A percentile compares a stretch with the other conserved stretches of the same genome.
These are phyloP conservation scores for Pigoraptor vietnamica DNA, from an alignment of 78 protist genomes.

Conservation along the genomic window DNA sequence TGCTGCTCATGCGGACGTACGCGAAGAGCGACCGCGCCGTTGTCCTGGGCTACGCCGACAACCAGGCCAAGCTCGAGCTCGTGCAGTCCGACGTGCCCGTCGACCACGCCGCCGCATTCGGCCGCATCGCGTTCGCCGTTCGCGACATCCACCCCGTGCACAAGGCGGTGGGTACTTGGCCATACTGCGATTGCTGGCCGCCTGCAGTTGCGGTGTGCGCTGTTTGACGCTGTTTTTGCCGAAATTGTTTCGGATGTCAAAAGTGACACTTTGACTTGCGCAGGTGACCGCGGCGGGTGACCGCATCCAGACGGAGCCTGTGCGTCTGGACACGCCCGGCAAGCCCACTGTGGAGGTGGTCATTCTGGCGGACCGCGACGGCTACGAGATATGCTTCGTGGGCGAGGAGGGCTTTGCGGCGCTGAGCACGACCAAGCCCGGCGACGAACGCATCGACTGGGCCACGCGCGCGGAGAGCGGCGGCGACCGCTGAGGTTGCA, in stretches of 20 bases:
- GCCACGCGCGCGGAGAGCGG: neutral
- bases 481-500: too few relatives aligned
- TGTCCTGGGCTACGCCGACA: neutral
- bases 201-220: too few relatives aligned
- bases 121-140: constrained; percentile 6
- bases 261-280: too few relatives aligned
- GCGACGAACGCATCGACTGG: neutral
- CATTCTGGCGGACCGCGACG: constrained; percentile 8
- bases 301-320: neutral
- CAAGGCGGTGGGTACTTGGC: too few relatives aligned
- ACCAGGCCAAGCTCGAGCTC: neutral
- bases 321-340: neutral
- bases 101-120: neutral
- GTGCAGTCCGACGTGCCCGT: neutral
- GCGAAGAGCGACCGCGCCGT: neutral
- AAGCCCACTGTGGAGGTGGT: constrained; percentile 14
- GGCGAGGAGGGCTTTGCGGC: constrained; percentile 5
- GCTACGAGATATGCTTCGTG: constrained; percentile 11
- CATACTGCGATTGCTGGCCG: too few relatives aligned
- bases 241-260: too few relatives aligned
- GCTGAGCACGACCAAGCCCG: neutral
- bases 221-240: too few relatives aligned
- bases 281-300: neutral
- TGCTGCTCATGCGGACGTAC: neutral
- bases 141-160: neutral